A percentile compares a stretch with the other conserved stretches of the same genome.
Conservation (phyloP, 2,329 filamentous ascomycete genomes). For the Ramularia endophylla region DNA sequence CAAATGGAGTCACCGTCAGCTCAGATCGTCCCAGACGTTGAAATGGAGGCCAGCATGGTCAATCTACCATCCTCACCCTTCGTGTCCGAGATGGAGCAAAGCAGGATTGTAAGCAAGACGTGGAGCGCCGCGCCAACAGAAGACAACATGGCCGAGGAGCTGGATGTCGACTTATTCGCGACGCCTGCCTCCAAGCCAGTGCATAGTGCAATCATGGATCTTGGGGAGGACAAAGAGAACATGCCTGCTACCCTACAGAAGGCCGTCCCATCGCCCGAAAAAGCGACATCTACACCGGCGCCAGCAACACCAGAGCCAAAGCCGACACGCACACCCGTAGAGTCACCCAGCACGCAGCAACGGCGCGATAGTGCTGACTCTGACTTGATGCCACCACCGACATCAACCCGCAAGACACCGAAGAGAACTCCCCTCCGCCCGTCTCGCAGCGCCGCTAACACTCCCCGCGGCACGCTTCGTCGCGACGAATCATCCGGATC, state of each 20-base stretch:
- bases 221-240: conserved; percentile 30
- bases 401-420: conserved; percentile 24
- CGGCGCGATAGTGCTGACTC: conserved; percentile 23
- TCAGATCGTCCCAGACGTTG: conserved; percentile 6
- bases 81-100: conserved; percentile 37
- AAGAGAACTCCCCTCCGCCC: conserved; percentile 25
- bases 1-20: conserved; percentile 20
- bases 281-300: conserved; percentile 9
- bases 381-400: conserved; percentile 28
- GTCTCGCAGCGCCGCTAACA: conserved; percentile 20
- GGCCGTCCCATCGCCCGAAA: conserved; percentile 19
- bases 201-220: conserved; percentile 6
- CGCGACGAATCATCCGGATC: conserved; percentile 19
- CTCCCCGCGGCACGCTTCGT: conserved; percentile 19
- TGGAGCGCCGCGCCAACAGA: conserved; percentile 17
- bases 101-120: conserved; percentile 27
- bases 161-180: conserved; percentile 14
- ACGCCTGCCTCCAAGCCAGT: conserved; percentile 11
- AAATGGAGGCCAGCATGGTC: conserved; percentile 16
- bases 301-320: conserved; percentile 20
- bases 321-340: conserved; percentile 11
- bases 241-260: conserved; percentile 20
- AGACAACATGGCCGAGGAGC: conserved; percentile 15
- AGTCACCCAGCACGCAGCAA: conserved; percentile 9
- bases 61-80: conserved; percentile 43